Base-by-base conservation (phyloP, 1,139 yeast species). In the Taphrina communis region DNA sequence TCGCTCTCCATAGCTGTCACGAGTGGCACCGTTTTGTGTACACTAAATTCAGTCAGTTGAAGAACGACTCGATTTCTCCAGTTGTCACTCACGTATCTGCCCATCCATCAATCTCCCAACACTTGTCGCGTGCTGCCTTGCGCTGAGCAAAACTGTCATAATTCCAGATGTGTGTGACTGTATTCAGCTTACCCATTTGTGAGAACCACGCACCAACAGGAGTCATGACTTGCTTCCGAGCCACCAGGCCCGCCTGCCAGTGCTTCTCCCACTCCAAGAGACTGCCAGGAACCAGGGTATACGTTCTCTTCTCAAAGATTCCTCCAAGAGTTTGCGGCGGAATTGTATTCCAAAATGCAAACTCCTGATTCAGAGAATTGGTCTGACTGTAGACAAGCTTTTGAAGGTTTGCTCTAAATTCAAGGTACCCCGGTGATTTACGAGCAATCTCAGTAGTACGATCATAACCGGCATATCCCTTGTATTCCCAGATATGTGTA, bases 201-300 rank as follows among this genome's bases (percentile, higher is more conserved):
- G 80, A 75, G 73, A 80, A 80, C 83, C 83, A 80, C 1, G 83
- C 83, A 4, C 83, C 83, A 1, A 81, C 82, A 0, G 83, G 83
- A 73, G 80, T 82, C 83, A 80, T 80, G 53, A 80, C 83, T 72
- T 80, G 79, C 36, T 80, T 75, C n/a, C 83, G 79, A 71, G 77
- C 79, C 70, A 80, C 81, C 36, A 80, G 73, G 6, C 83, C 83
- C 70, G 77, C 74, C 55, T 77, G 75, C 83, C 83, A 80, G 71
- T 78, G 77, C 42, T 75, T 74, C 68, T 80, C 83, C 83, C 83
- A 80, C 67, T 80, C 82, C 19, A 79, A 74, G 57, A 80, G 75
- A 42, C 76, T 75, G 8, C 83, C 83, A 1, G 83, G 80, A 68
- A 75, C 75, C 56, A 80, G 74, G 44, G 78, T 79, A 71, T 80